Conservation (phyloP, 2,329 filamentous ascomycete genomes). For the Fusarium sp. region DNA sequence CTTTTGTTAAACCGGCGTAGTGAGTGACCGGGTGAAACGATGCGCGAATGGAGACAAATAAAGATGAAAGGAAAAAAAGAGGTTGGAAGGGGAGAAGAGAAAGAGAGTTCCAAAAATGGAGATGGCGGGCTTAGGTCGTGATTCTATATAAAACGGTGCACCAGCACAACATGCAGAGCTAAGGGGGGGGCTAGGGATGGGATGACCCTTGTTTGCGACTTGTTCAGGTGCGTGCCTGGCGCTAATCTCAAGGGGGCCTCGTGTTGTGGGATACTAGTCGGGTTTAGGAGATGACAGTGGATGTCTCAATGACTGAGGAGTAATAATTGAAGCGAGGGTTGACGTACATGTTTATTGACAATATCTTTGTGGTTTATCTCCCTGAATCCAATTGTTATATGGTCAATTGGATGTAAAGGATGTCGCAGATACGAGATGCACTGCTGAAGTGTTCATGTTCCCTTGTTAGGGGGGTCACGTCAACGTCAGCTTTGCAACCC, state of each 20-base stretch:
- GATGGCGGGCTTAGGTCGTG: slow-evolving; percentile 14
- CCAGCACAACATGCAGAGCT: not conserved
- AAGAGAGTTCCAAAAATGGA: slow-evolving; percentile 10
- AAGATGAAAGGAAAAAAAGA: slow-evolving; percentile 4
- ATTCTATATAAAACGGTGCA: slow-evolving; percentile 29
- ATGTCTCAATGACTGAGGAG: not conserved
- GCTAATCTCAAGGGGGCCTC: slow-evolving; percentile 22
- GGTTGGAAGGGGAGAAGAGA: slow-evolving; percentile 1
- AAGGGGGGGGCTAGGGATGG: not conserved
- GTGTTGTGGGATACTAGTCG: not conserved
- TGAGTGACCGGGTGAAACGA: slow-evolving; percentile 42
- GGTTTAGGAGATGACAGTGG: not conserved
- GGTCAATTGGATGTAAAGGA: not conserved
- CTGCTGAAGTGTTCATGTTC: not conserved
- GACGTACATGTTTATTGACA: not conserved
- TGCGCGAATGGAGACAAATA: slow-evolving; percentile 9
- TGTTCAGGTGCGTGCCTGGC: slow-evolving; percentile 10
- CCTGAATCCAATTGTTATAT: too few species aligned
- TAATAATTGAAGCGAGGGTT: not conserved
- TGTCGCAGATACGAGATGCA: not conserved
- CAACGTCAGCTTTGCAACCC: not conserved
- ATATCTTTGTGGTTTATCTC: too few species aligned
- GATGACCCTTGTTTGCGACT: not conserved
- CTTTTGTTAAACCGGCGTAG: slow-evolving; percentile 39
- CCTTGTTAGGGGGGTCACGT: not conserved